Evolutionary conservation across 2,329 filamentous ascomycete genomes (phyloP), one percentile per base, ranked within the genome.

Genomic region (Lasiodiplodia sp.): DNA sequence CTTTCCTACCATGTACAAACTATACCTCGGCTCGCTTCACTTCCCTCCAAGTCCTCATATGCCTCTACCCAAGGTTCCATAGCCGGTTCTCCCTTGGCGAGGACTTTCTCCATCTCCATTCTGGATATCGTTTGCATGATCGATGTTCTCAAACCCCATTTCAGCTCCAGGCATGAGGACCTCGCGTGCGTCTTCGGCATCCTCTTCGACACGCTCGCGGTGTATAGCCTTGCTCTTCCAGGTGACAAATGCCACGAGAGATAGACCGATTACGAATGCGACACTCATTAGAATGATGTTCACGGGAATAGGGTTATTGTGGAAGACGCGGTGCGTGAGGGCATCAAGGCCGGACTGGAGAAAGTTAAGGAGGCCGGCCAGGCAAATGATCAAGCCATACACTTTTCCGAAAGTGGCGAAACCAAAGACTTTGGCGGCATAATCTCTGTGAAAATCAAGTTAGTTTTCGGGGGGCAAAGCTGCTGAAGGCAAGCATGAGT

Each of bases 331-430:
- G 75, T 96, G 92, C 51, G 94, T 93, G 44, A 95, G 78, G 28
- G 90, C 88, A 78, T 97, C 94, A 40, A 97, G 84, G 0, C 87
- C 93, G 5, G 90, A 91, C 81, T 97, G 93, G 1, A 88, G 88
- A 75, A 97, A 94, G 79, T 96, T 97, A 75, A 94, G 86, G 0
- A 97, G 78, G 0, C 94, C 94, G 0, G 93, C 91, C 1, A 96
- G 82, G 79, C 92, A 96, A 73, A 97, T 97, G 72, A 97, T 92
- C 23, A 94, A 86, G 12, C 94, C 94, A 79, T 97, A 97, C n/a
- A 97, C 93, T 68, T 92, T 97, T 56, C 94, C 94, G 73, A 97
- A 97, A 0, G 93, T 97, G 70, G 90, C 79, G 81, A 97, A 97
- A 18, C 94, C 94, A 77, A 97, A 97, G 44, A 97, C 93, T 81